phyloP scores from a whole-genome alignment of 2,329 filamentous ascomycete genomes.

The Calonectria naviculata region DNA sequence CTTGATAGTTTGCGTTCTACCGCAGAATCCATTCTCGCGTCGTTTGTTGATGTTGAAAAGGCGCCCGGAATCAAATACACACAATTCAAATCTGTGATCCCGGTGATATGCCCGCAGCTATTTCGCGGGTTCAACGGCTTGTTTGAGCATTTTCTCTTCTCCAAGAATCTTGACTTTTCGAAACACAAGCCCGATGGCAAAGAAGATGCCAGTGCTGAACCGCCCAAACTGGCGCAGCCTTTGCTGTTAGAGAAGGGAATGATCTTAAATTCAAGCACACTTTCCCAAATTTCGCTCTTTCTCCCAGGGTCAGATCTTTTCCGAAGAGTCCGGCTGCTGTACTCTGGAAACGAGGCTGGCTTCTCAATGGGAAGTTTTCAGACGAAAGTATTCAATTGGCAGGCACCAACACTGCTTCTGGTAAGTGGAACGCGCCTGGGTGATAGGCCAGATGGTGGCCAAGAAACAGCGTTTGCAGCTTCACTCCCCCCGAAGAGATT shows the following conservation, averaged over 20 bases:
- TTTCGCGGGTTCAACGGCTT: constrained; percentile 75
- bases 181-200: constrained; percentile 54
- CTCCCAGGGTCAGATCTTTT: constrained; percentile 74
- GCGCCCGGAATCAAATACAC: constrained; percentile 71
- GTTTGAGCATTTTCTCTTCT: constrained; percentile 82
- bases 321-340: constrained; percentile 72
- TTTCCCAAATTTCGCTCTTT: constrained; percentile 81
- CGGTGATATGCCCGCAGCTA: constrained; percentile 71
- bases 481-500: constrained; percentile 73
- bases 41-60: constrained; percentile 74
- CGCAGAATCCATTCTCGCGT: constrained; percentile 73
- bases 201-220: constrained; percentile 16
- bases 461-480: constrained; percentile 68
- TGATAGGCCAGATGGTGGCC: constrained; percentile 58
- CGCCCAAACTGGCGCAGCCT: constrained; percentile 53
- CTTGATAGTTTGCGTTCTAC: constrained; percentile 69
- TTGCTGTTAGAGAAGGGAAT: constrained; percentile 64
- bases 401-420: constrained; percentile 77
- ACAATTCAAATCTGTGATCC: constrained; percentile 70
- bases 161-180: constrained; percentile 75
- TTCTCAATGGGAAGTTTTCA: constrained; percentile 85
- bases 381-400: constrained; percentile 81
- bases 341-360: constrained; percentile 76
- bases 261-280: constrained; percentile 71
- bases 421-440: constrained; percentile 73